Percentiles rank a stretch among this genome's conserved stretches.
These are phyloP conservation scores for Ustilago cynodontis DNA, from an alignment of 1,284 basidiomycete species.

Conservation along the genomic window DNA sequence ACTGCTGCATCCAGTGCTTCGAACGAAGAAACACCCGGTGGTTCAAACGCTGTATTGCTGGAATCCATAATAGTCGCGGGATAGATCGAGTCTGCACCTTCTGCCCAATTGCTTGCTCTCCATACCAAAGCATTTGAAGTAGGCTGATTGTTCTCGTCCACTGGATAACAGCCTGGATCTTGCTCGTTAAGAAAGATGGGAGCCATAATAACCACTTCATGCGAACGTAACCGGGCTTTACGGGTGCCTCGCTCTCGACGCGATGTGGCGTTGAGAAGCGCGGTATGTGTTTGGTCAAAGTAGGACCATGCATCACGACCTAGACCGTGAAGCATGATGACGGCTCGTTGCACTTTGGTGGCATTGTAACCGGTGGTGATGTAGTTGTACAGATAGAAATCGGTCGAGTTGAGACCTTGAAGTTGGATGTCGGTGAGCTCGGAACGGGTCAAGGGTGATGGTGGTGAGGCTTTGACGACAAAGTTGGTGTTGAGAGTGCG, in stretches of 20 bases:
- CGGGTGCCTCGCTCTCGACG: constrained; percentile 24
- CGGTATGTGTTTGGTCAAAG: constrained; percentile 45
- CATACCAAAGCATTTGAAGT: constrained; percentile 48
- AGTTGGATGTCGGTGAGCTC: constrained; percentile 18
- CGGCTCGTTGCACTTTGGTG: constrained; percentile 39
- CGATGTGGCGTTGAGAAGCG: constrained; percentile 52
- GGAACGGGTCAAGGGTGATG: constrained; percentile 4
- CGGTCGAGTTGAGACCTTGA: constrained; percentile 21
- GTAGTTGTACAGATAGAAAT: constrained; percentile 52
- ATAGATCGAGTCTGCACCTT: constrained; percentile 49
- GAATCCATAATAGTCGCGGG: constrained; percentile 29
- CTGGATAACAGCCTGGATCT: constrained; percentile 44
- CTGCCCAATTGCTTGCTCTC: constrained; percentile 40
- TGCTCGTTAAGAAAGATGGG: constrained; percentile 55
- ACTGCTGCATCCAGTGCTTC: constrained; percentile 50
- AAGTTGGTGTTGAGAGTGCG: constrained; percentile 47
- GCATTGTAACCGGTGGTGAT: constrained; percentile 43
- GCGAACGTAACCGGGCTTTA: constrained; percentile 19
- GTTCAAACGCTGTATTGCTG: constrained; percentile 13
- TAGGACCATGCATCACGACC: constrained; percentile 58
- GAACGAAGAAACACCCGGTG: constrained; percentile 45
- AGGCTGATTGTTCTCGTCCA: constrained; percentile 24
- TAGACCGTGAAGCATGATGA: constrained; percentile 55
- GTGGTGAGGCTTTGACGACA: constrained; percentile 34
- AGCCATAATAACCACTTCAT: constrained; percentile 58